Base-by-base conservation (phyloP, 352 stramenopile genomes). In the Phytophthora crassamura region DNA sequence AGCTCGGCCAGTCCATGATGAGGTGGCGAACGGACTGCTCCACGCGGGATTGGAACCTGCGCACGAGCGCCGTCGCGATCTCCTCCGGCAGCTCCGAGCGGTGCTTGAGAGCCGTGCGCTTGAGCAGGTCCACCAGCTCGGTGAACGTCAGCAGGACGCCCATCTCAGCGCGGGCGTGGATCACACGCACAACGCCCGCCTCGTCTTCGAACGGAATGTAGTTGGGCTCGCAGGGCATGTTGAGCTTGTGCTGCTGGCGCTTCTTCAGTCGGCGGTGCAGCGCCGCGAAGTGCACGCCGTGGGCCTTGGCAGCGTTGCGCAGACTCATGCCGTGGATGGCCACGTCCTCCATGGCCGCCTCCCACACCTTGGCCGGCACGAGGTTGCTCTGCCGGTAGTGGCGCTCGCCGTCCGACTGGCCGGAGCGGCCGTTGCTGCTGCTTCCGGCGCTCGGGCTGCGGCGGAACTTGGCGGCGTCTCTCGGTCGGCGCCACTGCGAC, bases 181-280 rank as follows among this genome's bases (percentile, higher is more conserved):
- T 84, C 7, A 94, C 85, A 34, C 83, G 80, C 32, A 94, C 74
- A 14, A 92, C 71, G 0, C 82, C 82, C 30, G 78, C 75, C 66
- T 89, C 83, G 57, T 94, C 86, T 45, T 90, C 83, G 11, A 85
- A 84, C 7, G 78, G 74, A 20, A 90, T 86, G 48, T 90, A 91
- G 18, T 82, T 75, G 46, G 86, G 77, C 5, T 85, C 73, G 32
- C 66, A 75, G 1, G 72, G 67, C 28, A 74, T 41, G 16, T 57
- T 74, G 11, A 79, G 49, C 40, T 80, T 86, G 48, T 82, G 67
- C 20, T 72, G 66, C 45, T 78, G 72, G 3, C 83, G 77, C 59
- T 90, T 92, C 68, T 92, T 92, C 14, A 90, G 59, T 4, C 79
- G 75, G 25, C 83, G 80, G 50, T 90, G 74, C 14, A 92, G 72